Evolutionary conservation across 108 stramenopile species (phyloP), one percentile per base, ranked within the genome.

Genomic region (Stephanodiscus triporus): DNA sequence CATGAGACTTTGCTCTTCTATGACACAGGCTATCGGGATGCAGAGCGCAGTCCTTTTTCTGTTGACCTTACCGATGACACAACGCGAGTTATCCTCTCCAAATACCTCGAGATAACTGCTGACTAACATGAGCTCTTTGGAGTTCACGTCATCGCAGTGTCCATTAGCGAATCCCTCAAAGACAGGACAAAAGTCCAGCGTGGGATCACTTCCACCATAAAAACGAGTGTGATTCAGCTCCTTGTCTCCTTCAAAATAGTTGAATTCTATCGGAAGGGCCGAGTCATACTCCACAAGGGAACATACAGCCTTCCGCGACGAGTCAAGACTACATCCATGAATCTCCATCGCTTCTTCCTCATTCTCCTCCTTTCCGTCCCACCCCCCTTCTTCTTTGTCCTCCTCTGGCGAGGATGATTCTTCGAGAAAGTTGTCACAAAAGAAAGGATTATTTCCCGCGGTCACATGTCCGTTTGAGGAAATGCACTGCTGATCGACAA

Each of bases 161-260:
- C 89, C 90, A 69, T 91, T 90, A 2, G 77, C 79, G 51, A 66
- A 91, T 8, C 88, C 90, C 50, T 72, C 56, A 74, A 86, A 94
- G n/a, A 89, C 84, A 20, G 93, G 93, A 66, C 93, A 94, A 68
- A 81, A 94, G 63, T 94, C 91, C 53, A 94, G 82, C 19, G 84
- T 82, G 1, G 86, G 77, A 70, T 94, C 93, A 29, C 47, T 72
- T 1, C 93, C 93, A 36, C 93, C 93, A 14, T 85, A 85, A 4
- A 30, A 58, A 47, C 65, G 37, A 37, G 56, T 75, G 10, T 78
- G 66, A 43, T 78, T 54, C 0, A 87, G 61, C 37, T 83, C 81
- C 56, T 76, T 87, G 11, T 85, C 77, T 3, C 73, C 50, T 9
- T 76, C 66, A 67, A 93, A 93, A 57, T 93, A 93, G 55, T 85